Conservation (phyloP, 2,329 filamentous ascomycete genomes). For the Moelleriella libera region DNA sequence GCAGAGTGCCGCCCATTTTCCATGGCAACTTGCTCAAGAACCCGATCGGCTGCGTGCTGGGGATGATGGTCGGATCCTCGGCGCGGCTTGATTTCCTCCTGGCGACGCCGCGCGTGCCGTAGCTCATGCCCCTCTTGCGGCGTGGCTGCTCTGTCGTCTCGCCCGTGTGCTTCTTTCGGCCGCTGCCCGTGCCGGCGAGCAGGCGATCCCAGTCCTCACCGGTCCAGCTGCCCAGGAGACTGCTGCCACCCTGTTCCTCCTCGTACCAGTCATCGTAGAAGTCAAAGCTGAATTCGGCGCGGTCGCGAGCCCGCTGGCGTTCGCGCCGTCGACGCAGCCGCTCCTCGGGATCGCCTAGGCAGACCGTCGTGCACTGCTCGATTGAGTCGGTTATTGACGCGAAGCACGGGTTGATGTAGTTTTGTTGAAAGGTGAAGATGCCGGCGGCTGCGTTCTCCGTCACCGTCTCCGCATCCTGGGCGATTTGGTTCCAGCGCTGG, state of each 20-base stretch:
- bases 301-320: slow-evolving; percentile 40
- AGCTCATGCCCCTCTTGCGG: slow-evolving; percentile 76
- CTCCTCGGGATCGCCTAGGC: slow-evolving; percentile 60
- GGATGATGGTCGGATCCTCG: slow-evolving; percentile 80
- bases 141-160: slow-evolving; percentile 47
- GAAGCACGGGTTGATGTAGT: slow-evolving; percentile 74
- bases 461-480: slow-evolving; percentile 77
- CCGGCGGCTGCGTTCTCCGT: slow-evolving; percentile 86
- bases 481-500: slow-evolving; percentile 85
- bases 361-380: slow-evolving; percentile 58
- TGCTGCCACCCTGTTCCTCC: slow-evolving; percentile 34
- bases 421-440: slow-evolving; percentile 78
- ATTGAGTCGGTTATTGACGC: slow-evolving; percentile 50
- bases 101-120: slow-evolving; percentile 51
- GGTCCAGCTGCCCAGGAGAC: slow-evolving; percentile 59
- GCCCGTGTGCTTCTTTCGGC: slow-evolving; percentile 17
- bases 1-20: slow-evolving; percentile 65
- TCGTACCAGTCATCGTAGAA: slow-evolving; percentile 97
- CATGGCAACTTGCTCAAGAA: slow-evolving; percentile 77
- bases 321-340: slow-evolving; percentile 54
- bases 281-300: slow-evolving; percentile 79
- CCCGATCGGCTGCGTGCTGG: slow-evolving; percentile 70
- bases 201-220: slow-evolving; percentile 76
- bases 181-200: slow-evolving; percentile 51
- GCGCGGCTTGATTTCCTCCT: slow-evolving; percentile 32